Evolutionary conservation across 2,329 filamentous ascomycete species (phyloP), one percentile per base, ranked within the genome.

Genomic region (Aureobasidium sp.): DNA sequence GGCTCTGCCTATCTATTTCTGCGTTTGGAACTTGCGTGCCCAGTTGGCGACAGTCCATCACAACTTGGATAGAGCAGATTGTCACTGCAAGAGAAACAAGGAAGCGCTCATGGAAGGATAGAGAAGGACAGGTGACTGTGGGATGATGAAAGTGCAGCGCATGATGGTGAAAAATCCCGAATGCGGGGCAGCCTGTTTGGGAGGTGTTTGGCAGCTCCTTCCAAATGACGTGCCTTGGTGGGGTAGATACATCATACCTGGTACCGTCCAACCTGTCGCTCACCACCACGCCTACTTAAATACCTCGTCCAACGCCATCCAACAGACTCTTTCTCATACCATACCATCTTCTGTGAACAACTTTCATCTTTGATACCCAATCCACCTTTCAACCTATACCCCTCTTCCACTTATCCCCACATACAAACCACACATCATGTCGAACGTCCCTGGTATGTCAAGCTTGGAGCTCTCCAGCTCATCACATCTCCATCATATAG

Each of bases 161-260:
- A 31, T 9, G 31, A 15, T 17, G n/a, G n/a, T 34, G 31, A 41
- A 41, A 39, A 41, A 53, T 27, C 37, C 22, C 22, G 51, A 37
- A 42, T 5, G 51, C 53, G 53, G 53, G 53, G 53, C 53, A 36
- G 53, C 27, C n/a, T 5, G 37, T 45, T 45, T 36, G 31, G 47
- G 17, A 7, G 49, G n/a, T 34, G 31, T 52, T 17, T 15, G 37
- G 25, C 5, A 27, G 25, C 29, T 39, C 14, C 49, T 53, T 41
- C 49, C 11, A 36, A 7, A 34, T 45, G 41, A 57, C 55, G 42
- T 48, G 53, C 25, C 11, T 17, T 37, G 31, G 55, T 58, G 55
- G 55, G 55, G 55, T 58, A 47, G 17, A 20, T 47, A 37, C 55
- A 58, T 58, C 55, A 58, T 58, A 58, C 31, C 20, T 52, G n/a